Evolutionary conservation across 83 land plant species (phyloP).

Genomic region (Picea abies): DNA sequence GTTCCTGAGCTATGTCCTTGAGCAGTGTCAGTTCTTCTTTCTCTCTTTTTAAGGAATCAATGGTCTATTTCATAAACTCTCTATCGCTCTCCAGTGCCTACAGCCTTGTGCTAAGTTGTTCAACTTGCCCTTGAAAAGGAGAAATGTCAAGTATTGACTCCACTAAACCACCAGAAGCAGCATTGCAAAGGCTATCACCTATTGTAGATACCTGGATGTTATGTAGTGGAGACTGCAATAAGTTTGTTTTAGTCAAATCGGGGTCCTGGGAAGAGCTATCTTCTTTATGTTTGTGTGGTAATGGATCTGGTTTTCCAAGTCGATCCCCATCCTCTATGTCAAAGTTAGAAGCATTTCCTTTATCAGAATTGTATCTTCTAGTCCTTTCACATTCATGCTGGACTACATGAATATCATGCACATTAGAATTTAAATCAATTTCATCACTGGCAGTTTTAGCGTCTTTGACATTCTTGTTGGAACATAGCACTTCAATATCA

Average conservation of each 20-base stretch:
- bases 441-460: too few relatives aligned
- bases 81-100: constrained; percentile 71
- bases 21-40: constrained; percentile 59
- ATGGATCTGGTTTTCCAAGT: constrained; percentile 22
- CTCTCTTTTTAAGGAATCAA: constrained; percentile 56
- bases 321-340: too few relatives aligned
- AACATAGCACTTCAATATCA: too few relatives aligned
- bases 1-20: constrained; percentile 61
- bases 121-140: constrained; percentile 37
- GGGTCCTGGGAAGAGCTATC: not conserved
- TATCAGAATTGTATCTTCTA: too few relatives aligned
- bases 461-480: too few relatives aligned
- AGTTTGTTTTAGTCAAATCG: constrained; percentile 13
- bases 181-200: constrained; percentile 12
- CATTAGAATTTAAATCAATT: too few relatives aligned
- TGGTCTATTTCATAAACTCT: constrained; percentile 59
- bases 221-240: not conserved
- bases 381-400: too few relatives aligned
- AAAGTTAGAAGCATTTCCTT: too few relatives aligned
- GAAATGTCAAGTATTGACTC: not conserved
- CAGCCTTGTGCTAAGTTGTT: constrained; percentile 56
- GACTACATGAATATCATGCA: too few relatives aligned
- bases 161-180: constrained; percentile 12
- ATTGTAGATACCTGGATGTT: constrained; percentile 1
- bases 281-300: constrained; percentile 7